Base-by-base conservation (phyloP, 306 rosid species). In the Astragalus glycyphyllos region DNA sequence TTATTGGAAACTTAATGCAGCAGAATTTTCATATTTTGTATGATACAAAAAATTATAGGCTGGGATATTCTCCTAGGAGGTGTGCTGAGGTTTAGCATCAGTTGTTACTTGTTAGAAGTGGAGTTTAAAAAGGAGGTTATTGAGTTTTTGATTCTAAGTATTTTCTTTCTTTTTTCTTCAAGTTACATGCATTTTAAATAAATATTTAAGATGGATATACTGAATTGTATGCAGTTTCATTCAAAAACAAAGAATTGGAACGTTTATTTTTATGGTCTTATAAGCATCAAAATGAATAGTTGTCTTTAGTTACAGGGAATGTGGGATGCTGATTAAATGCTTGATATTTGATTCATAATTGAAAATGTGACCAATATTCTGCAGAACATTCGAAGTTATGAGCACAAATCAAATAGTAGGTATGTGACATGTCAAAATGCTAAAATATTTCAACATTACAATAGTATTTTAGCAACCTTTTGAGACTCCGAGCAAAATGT, bases 1-100 rank as follows among this genome's bases (percentile, higher is more conserved):
- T 88, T 6, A 85, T 91, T 74, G 97, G 97, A 16, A 91, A 91
- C 41, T 85, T 86, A 15, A 76, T 85, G 77, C 97, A 88, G 71
- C 97, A 91, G 81, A 91, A 91, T 81, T 91, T 91, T 65, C 90
- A 88, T 34, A 77, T 91, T 74, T 50, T 85, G 26, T 91, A 91
- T 73, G 97, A 91, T 62, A 66, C 79, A 17, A 81, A 88, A 77
- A 85, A 79, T 35, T 84, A 87, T 34, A 86, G 92, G 76, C 58
- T 91, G 45, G 97, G 97, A 42, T 91, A 70, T 79, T 82, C 80
- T 7, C 92, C 96, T 9, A 81, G 69, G 87, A 85, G 59, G n/a
- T 91, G 97, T 56, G 86, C 86, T 67, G 86, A 85, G 58, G 84
- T 85, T 73, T 88, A 42, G 76, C 8, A 35, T 35, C 40, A 35